Evolutionary conservation across 1,284 basidiomycete species (phyloP).

Genomic region (Cerioporus squamosus): DNA sequence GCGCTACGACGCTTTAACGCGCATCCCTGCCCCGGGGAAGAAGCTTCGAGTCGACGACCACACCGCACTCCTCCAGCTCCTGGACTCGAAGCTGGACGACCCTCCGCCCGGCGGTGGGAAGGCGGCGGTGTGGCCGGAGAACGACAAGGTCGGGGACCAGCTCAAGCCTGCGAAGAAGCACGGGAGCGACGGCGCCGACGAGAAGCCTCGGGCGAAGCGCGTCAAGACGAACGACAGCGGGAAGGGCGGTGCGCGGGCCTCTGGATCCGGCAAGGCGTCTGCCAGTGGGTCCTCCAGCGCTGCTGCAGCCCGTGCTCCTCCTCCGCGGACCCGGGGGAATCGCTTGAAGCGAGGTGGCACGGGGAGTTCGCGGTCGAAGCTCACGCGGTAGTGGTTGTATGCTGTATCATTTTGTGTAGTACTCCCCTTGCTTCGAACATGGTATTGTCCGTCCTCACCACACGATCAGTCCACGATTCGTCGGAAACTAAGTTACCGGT

Average conservation of each 20-base stretch:
- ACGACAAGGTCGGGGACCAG: background rate
- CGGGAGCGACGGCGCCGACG: background rate
- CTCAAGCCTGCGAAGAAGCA: background rate
- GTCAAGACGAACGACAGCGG: background rate
- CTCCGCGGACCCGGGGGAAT: background rate
- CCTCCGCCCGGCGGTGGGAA: too few relatives aligned
- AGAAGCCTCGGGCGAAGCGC: background rate
- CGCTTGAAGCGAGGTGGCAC: background rate
- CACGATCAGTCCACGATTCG: too few relatives aligned
- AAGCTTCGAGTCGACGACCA: too few relatives aligned
- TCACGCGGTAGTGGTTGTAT: background rate
- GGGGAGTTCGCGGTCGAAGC: background rate
- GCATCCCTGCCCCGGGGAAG: too few relatives aligned
- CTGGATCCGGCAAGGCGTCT: background rate
- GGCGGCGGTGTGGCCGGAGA: background rate
- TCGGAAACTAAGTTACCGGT: too few relatives aligned
- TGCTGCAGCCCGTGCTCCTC: background rate
- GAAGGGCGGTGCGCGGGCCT: background rate
- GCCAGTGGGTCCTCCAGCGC: background rate
- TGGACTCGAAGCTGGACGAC: too few relatives aligned
- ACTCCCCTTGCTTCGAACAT: background rate
- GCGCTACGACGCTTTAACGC: background rate
- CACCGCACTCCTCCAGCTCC: too few relatives aligned
- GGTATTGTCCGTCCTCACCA: background rate
- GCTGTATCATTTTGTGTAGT: background rate